These are phyloP conservation scores for Hyphopichia homilentoma DNA, from an alignment of 805 yeast genomes.

Conservation along the genomic window DNA sequence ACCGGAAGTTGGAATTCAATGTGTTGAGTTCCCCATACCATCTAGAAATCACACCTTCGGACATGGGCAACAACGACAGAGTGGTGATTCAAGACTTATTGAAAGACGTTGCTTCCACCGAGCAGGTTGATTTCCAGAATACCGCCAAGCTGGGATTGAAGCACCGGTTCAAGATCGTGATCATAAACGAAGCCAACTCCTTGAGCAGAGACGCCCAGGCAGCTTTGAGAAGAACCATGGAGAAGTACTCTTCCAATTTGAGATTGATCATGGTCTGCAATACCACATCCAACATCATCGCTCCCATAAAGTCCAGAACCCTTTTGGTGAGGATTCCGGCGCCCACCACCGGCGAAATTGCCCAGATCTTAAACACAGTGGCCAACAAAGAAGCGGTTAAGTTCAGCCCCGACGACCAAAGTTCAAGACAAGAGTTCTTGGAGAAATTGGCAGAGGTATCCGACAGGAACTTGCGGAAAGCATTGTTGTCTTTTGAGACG, in stretches of 20 bases:
- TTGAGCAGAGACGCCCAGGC: constrained; percentile 93
- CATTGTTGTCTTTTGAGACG: constrained; percentile 79
- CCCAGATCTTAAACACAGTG: constrained; percentile 50
- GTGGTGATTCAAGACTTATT: constrained; percentile 91
- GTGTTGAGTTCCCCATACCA: constrained; percentile 91
- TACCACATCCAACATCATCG: constrained; percentile 85
- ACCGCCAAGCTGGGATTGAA: constrained; percentile 34
- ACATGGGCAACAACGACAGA: constrained; percentile 93
- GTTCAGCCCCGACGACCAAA: constrained; percentile 38
- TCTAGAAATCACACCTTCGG: constrained; percentile 93
- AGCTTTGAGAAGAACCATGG: constrained; percentile 94
- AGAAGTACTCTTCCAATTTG: constrained; percentile 83
- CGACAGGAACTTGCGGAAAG: constrained; percentile 72
- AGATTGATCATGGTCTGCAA: constrained; percentile 83
- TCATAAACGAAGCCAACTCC: constrained; percentile 89
- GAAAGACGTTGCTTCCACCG: constrained; percentile 93
- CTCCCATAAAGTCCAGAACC: constrained; percentile 93
- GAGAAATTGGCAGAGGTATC: constrained; percentile 50
- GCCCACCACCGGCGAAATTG: constrained; percentile 62
- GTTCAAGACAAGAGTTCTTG: constrained; percentile 33
- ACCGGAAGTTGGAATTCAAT: constrained; percentile 82
- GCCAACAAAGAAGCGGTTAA: constrained; percentile 52
- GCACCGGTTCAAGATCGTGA: constrained; percentile 71
- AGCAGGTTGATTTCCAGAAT: constrained; percentile 78
- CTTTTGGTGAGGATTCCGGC: constrained; percentile 83